Evolutionary conservation across 2,329 filamentous ascomycete species (phyloP), one percentile per base, ranked within the genome.

Genomic region (Periconia macrospinosa): DNA sequence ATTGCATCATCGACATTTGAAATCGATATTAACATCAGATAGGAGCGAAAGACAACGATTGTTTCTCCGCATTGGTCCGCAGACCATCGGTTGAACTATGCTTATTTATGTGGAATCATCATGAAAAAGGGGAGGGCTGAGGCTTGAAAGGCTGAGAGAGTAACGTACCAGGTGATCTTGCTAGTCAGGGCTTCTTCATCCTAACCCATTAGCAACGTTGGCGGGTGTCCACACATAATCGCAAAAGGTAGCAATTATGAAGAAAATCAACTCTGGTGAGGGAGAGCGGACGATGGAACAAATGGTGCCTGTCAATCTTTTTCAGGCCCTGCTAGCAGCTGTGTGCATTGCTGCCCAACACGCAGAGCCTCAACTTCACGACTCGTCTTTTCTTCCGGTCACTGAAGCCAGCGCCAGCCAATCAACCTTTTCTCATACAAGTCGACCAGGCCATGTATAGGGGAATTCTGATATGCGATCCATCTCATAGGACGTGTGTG

Each of bases 21-120:
- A n/a, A 14, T 37, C 11, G 33, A 37, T 37, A 30, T 30, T 42
- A 30, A 37, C 42, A 62, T 76, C 72, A 74, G 70, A 75, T 75
- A 75, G 74, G 71, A 69, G 73, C 69, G 73, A 76, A 75, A 75
- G 73, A 76, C 71, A 67, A 67, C 69, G 67, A 58, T 63, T 69
- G 57, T 73, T 68, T 71, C 61, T 74, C 72, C 72, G 67, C 74
- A 75, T 61, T 57, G 65, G 63, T 64, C 68, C 56, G 53, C 59
- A 63, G 65, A 65, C 69, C 69, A 57, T 75, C 70, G 72, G 74
- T 65, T 75, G 73, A 75, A 76, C 72, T 75, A 75, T 76, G 72
- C 73, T 70, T 75, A 70, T 67, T 63, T 66, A 61, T 66, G 58
- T 62, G 61, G 54, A 63, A 70, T 75, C 70, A 75, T 75, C 72